Evolutionary conservation across 495 filamentous ascomycete genomes (phyloP), one percentile per base, ranked within the genome.

Genomic region (Clavariopsis aquatica): DNA sequence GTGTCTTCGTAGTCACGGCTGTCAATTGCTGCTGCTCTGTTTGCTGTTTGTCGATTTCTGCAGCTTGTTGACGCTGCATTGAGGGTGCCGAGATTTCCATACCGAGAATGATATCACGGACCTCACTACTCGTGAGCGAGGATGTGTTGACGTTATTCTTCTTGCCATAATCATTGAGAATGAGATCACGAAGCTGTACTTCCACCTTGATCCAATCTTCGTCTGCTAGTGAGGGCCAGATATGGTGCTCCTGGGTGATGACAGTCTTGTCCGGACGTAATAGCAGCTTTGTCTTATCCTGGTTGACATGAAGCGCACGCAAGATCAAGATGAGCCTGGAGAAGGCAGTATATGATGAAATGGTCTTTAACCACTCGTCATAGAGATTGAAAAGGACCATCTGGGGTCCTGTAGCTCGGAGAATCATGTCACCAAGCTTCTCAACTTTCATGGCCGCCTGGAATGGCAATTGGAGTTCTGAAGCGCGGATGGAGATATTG

Each of bases 361-460:
- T 95, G 8, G 89, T 91, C 85, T 98, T 98, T 66, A 97, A 79
- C 95, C 95, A 99, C 74, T 99, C 95, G 71, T 99, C 95, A 71
- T 97, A 99, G 27, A 99, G 84, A 74, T 99, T 99, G 84, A 97
- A 97, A 5, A 99, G 85, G 57, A 99, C 95, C 95, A 99, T 99
- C 79, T 98, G 94, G 22, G 95, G 95, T 72, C 98, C 95, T 0
- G 95, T 98, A 13, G 95, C 95, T 55, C 92, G 89, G 43, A 99
- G 81, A 71, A 99, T 99, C 95, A 99, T 96, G 74, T 99, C 95
- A 60, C 93, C 95, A 28, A 99, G 82, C 75, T 97, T 98, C 78
- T 99, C 95, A 41, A 99, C 93, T 82, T 98, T 99, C 95, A 99
- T 99, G 2, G 95, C 95, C 49, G 95, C 95, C 75, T 99, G 95